Evolutionary conservation across 139 green algal genomes (phyloP), one percentile per base, ranked within the genome.

Genomic region (Monoraphidium neglectum): DNA sequence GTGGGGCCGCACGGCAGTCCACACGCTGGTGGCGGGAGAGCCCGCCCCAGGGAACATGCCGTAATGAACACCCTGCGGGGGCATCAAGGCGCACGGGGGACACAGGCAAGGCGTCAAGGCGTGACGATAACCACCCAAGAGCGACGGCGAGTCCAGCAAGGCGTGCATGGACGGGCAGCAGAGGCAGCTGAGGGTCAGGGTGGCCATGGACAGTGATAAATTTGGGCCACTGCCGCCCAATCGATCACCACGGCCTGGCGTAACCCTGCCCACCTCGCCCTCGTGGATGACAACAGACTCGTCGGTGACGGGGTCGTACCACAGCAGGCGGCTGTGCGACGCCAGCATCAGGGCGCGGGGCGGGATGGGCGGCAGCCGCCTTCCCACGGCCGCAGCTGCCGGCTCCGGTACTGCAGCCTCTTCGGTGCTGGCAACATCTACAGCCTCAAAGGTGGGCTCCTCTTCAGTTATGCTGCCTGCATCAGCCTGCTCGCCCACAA

Each of bases 1-100:
- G 84, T 93, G 88, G 16, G 91, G 90, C 2, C 90, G 80, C 1
- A 90, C 82, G 40, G 92, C 84, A 13, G 89, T 85, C 90, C 88
- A 95, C 10, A 94, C 43, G 1, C 60, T 81, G 61, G 1, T 68
- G 21, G 28, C 16, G 28, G 26, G 18, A 0, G 59, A 18, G 23
- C 23, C 15, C 10, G 72, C 75, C 12, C 90, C 87, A 12, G 89
- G 78, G 47, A 95, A 94, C 32, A 77, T 72, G 37, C 90, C 90
- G 32, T 95, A 93, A 66, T 92, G 92, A 4, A 94, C 84, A 30
- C 90, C 90, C 84, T 91, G 77, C 64, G 57, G 2, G 28, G 43
- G 43, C 8, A 12, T 21, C 8, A 51, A 51, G 12, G 43, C 8
- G 12, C 8, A 12, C 8, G 43, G 43, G 43, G 43, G 43, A 51